A percentile compares a stretch with the other conserved stretches of the same genome.
phyloP scores from a whole-genome alignment of 2,329 filamentous ascomycete genomes.

The Camptophora hylomeconis region DNA sequence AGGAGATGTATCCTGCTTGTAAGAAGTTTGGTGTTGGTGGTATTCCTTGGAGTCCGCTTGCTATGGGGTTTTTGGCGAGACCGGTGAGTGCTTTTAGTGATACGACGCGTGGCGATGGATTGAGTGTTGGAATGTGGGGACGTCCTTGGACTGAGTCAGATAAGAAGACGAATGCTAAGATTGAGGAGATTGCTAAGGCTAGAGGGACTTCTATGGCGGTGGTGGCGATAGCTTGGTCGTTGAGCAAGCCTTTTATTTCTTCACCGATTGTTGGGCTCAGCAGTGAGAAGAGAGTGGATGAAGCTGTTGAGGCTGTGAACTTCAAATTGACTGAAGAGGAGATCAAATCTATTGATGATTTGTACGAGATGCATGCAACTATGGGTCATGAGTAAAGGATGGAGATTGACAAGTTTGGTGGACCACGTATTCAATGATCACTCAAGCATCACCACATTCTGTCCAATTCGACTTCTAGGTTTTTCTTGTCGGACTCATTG shows the following conservation, averaged over 20 bases:
- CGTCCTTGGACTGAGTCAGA: slow-evolving; percentile 20
- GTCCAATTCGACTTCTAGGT: too few relatives aligned
- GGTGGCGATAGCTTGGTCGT: slow-evolving; percentile 22
- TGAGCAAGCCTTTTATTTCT: slow-evolving; percentile 19
- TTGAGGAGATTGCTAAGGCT: slow-evolving; percentile 33
- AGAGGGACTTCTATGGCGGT: slow-evolving; percentile 21
- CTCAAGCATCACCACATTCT: too few relatives aligned
- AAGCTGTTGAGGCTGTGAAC: slow-evolving; percentile 36
- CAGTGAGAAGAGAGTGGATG: slow-evolving; percentile 44
- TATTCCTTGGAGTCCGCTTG: slow-evolving; percentile 23
- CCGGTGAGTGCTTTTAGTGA: slow-evolving; percentile 14
- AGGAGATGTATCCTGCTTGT: slow-evolving; percentile 40
- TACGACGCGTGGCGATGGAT: slow-evolving; percentile 13
- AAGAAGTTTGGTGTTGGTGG: slow-evolving; percentile 34
- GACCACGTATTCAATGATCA: too few relatives aligned
- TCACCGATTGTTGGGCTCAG: slow-evolving; percentile 21
- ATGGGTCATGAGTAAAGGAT: neutral
- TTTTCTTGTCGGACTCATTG: too few relatives aligned
- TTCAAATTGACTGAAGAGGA: slow-evolving; percentile 47
- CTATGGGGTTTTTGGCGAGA: slow-evolving; percentile 18
- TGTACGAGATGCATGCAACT: slow-evolving; percentile 14
- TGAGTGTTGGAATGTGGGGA: slow-evolving; percentile 11
- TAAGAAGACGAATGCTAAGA: slow-evolving; percentile 28
- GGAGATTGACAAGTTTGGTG: too few relatives aligned
- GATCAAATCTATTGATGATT: slow-evolving; percentile 38